These are phyloP conservation scores for Cercophora samala DNA, from an alignment of 495 filamentous ascomycete genomes.

Conservation along the genomic window DNA sequence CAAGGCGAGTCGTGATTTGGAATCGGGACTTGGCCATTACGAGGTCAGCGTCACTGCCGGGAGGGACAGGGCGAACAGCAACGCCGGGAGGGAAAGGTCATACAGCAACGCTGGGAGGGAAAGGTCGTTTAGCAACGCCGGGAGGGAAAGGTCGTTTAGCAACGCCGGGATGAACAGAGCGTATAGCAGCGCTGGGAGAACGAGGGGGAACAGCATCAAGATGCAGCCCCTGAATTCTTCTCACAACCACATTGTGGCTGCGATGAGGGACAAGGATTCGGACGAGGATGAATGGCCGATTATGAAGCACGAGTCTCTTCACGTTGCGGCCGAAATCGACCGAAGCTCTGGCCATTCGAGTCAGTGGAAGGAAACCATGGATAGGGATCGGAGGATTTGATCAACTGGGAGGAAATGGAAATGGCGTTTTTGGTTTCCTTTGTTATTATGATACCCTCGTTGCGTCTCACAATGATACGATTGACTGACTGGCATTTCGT, in stretches of 20 bases:
- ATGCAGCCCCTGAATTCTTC: neutral
- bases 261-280: conserved; percentile 7
- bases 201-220: neutral
- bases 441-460: neutral
- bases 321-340: neutral
- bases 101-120: neutral
- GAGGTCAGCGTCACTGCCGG: neutral
- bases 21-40: neutral
- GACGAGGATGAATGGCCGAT: conserved; percentile 20
- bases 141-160: neutral
- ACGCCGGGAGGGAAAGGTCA: neutral
- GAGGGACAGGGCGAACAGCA: neutral
- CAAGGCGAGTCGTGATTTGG: neutral
- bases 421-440: neutral
- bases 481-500: neutral
- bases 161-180: neutral
- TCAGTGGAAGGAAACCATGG: neutral
- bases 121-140: neutral
- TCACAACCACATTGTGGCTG: neutral
- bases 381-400: neutral
- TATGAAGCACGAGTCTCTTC: conserved; percentile 3
- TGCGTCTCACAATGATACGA: neutral
- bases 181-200: neutral
- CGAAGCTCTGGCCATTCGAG: neutral
- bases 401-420: neutral